These are phyloP conservation scores for Paraconiothyrium brasiliense DNA, from an alignment of 2,329 filamentous ascomycete genomes.

Conservation along the genomic window DNA sequence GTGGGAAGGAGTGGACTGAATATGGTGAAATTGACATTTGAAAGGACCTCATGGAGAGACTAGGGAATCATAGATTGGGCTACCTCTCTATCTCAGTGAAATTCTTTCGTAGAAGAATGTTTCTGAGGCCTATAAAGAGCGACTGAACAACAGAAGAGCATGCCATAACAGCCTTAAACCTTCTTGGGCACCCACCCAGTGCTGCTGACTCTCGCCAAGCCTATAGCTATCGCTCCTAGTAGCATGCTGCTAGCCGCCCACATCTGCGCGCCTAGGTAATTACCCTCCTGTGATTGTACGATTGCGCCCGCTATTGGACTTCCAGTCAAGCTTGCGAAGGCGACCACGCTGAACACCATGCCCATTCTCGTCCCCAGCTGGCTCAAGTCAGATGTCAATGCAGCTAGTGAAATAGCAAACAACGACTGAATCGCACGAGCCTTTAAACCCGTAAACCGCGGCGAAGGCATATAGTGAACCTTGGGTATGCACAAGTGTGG, in stretches of 20 bases:
- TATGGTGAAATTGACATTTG: slow-evolving; percentile 14
- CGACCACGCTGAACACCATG: slow-evolving; percentile 47
- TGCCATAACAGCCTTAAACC: too few relatives aligned
- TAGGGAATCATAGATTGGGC: too few relatives aligned
- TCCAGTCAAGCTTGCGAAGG: slow-evolving; percentile 55
- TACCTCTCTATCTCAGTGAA: too few relatives aligned
- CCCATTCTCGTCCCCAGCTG: neutral
- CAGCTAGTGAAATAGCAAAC: neutral
- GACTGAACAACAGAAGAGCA: too few relatives aligned
- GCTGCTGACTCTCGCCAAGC: neutral
- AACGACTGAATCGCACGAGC: slow-evolving; percentile 45
- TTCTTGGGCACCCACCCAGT: too few relatives aligned
- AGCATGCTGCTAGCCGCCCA: slow-evolving; percentile 37
- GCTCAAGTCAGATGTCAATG: neutral
- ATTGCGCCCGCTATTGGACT: slow-evolving; percentile 58
- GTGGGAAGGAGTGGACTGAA: slow-evolving; percentile 23
- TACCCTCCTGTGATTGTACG: slow-evolving; percentile 51
- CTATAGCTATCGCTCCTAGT: slow-evolving; percentile 29
- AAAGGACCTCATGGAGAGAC: neutral
- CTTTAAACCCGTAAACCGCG: slow-evolving; percentile 50
- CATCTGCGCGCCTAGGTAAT: slow-evolving; percentile 44
- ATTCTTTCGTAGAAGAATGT: too few relatives aligned
- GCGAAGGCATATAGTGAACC: too few relatives aligned
- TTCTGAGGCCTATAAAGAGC: too few relatives aligned
- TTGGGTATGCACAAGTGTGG: too few relatives aligned